phyloP scores from a whole-genome alignment of 257 asterid genomes.

The Lantana camara region DNA sequence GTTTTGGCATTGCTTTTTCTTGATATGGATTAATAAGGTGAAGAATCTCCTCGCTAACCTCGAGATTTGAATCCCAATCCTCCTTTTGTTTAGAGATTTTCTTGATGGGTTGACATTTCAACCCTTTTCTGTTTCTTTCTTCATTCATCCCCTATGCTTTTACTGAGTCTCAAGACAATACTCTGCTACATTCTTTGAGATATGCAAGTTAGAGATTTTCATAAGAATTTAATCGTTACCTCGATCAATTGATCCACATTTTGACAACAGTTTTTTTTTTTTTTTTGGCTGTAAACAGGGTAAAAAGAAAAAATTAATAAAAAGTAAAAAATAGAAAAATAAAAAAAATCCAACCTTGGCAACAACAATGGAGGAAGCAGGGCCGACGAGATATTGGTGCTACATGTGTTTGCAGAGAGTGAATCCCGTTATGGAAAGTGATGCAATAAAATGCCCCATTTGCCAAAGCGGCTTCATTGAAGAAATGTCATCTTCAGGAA shows the following conservation, averaged over 20 bases:
- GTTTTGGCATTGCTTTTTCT: neutral
- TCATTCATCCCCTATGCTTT: too few relatives aligned
- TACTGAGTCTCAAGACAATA: too few relatives aligned
- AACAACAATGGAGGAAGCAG: slow-evolving; percentile 54
- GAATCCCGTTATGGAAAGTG: slow-evolving; percentile 60
- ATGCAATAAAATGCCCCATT: slow-evolving; percentile 65
- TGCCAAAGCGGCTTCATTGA: slow-evolving; percentile 82
- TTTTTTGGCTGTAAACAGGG: slow-evolving; percentile 25
- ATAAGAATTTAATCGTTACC: slow-evolving; percentile 17
- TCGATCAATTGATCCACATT: neutral
- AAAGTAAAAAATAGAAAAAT: neutral
- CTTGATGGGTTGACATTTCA: neutral
- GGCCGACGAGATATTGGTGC: slow-evolving; percentile 66
- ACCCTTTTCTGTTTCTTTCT: neutral
- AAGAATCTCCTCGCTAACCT: too few relatives aligned
- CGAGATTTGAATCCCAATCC: slow-evolving; percentile 18
- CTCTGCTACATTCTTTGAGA: slow-evolving; percentile 3
- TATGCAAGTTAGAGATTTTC: neutral
- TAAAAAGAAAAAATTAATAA: neutral
- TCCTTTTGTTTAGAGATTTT: neutral
- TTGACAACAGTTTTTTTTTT: slow-evolving; percentile 8
- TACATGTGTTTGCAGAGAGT: slow-evolving; percentile 70
- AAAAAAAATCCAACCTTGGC: neutral
- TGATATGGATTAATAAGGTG: neutral
- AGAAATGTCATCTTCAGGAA: slow-evolving; percentile 53